Conservation (phyloP, 176 grass and related monocot species). For the Pontederia crassipes region DNA sequence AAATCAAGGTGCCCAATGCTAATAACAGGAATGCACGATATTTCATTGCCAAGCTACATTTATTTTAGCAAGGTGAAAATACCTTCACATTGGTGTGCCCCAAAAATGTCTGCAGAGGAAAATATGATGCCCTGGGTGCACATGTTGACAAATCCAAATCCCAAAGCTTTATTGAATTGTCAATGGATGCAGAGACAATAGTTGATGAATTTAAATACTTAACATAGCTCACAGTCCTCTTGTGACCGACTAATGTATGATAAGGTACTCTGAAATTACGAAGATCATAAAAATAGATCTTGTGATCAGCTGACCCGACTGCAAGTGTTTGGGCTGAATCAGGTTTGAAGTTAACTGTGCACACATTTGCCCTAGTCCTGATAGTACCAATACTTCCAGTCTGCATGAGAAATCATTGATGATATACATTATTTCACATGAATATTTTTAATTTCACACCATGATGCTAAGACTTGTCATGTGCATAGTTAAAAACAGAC, state of each 20-base stretch:
- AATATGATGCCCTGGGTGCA: constrained; percentile 43
- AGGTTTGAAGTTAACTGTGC: constrained; percentile 92
- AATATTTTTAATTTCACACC: neutral
- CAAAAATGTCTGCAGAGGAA: constrained; percentile 69
- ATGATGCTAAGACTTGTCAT: constrained; percentile 6
- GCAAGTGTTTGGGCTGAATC: constrained; percentile 63
- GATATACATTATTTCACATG: constrained; percentile 21
- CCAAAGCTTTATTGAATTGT: constrained; percentile 88
- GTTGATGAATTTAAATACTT: constrained; percentile 76
- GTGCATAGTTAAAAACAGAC: constrained; percentile 54
- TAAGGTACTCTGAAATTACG: constrained; percentile 64
- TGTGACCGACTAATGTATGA: constrained; percentile 60
- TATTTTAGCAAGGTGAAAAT: neutral
- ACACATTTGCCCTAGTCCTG: constrained; percentile 90
- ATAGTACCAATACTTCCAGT: constrained; percentile 85
- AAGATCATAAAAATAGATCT: constrained; percentile 95
- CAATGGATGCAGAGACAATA: constrained; percentile 76
- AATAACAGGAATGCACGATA: neutral
- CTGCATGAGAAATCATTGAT: constrained; percentile 34
- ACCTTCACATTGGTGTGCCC: constrained; percentile 98
- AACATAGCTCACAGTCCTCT: constrained; percentile 93
- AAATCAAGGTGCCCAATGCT: neutral
- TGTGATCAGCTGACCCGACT: constrained; percentile 91
- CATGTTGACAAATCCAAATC: constrained; percentile 68
- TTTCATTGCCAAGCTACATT: neutral